Conservation (phyloP, 208 protist species). For the Porcisia hertigi region DNA sequence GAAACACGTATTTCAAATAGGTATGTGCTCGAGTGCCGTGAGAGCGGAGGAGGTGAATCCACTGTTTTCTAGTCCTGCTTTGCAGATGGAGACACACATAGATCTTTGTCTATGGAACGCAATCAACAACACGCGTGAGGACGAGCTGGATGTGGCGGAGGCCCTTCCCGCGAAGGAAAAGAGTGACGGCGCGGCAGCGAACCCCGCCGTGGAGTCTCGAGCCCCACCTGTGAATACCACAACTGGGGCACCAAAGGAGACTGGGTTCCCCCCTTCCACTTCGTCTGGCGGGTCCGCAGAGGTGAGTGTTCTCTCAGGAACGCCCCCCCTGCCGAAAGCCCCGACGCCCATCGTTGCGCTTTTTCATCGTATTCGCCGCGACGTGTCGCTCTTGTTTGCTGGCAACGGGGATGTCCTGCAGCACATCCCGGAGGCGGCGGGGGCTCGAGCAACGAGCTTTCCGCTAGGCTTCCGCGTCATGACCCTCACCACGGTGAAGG, state of each 20-base stretch:
- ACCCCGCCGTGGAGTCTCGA: neutral
- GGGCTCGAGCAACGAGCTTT: constrained; percentile 29
- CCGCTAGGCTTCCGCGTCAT: constrained; percentile 32
- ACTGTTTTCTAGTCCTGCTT: constrained; percentile 21
- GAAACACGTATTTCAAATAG: constrained; percentile 50
- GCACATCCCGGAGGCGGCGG: constrained; percentile 26
- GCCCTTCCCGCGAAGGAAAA: neutral
- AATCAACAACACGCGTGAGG: constrained; percentile 30
- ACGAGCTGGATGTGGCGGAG: constrained; percentile 19
- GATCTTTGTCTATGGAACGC: constrained; percentile 31
- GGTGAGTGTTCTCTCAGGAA: neutral
- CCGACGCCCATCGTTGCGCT: constrained; percentile 15
- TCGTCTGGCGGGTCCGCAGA: neutral
- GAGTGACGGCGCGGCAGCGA: neutral
- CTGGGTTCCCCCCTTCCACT: constrained; percentile 1
- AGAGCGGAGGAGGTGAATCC: constrained; percentile 16
- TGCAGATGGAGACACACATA: constrained; percentile 19
- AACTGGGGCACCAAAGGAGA: neutral
- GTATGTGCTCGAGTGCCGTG: constrained; percentile 17
- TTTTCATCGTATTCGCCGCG: constrained; percentile 24
- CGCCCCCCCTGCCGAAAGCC: constrained; percentile 1
- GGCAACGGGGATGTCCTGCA: constrained; percentile 33
- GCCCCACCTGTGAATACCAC: neutral
- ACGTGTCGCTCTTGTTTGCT: constrained; percentile 22
- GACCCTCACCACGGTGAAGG: constrained; percentile 29